A percentile compares a stretch with the other conserved stretches of the same genome.
phyloP scores from a whole-genome alignment of 2,329 filamentous ascomycete genomes.

The Alternaria conjuncta region DNA sequence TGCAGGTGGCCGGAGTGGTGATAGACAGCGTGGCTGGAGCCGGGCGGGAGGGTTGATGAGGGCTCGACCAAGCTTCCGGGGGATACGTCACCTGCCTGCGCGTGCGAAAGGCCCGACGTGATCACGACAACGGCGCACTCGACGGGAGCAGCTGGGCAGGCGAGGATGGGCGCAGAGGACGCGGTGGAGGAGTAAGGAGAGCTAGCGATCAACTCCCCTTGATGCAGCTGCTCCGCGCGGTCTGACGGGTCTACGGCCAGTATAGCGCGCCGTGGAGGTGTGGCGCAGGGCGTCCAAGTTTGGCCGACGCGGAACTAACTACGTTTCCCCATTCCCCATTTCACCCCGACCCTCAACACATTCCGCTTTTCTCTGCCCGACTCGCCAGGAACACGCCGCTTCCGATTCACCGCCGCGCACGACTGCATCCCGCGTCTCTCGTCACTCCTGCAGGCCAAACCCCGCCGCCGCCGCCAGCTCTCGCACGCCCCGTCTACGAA shows the following conservation, averaged over 20 bases:
- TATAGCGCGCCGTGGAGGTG: conserved; percentile 3
- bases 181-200: not conserved
- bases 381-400: not conserved
- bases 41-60: conserved; percentile 1
- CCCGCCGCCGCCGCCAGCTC: not conserved
- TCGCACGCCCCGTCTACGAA: conserved; percentile 3
- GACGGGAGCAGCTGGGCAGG: not conserved
- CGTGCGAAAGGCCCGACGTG: not conserved
- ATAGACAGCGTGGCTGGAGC: conserved; percentile 8
- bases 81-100: conserved; percentile 19
- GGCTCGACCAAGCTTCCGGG: conserved; percentile 14
- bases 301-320: conserved; percentile 13
- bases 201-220: not conserved
- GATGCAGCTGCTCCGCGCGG: not conserved
- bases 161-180: not conserved
- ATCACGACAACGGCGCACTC: not conserved
- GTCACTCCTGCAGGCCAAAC: not conserved
- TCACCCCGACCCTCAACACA: conserved; percentile 4
- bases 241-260: conserved; percentile 3
- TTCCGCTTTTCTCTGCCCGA: not conserved
- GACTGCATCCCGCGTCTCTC: not conserved
- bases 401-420: not conserved
- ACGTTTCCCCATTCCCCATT: conserved; percentile 16
- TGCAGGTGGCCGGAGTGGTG: not conserved
- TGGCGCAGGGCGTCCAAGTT: conserved; percentile 9